Evolutionary conservation across 805 yeast species (phyloP).

Genomic region (Blastobotrys americana): DNA sequence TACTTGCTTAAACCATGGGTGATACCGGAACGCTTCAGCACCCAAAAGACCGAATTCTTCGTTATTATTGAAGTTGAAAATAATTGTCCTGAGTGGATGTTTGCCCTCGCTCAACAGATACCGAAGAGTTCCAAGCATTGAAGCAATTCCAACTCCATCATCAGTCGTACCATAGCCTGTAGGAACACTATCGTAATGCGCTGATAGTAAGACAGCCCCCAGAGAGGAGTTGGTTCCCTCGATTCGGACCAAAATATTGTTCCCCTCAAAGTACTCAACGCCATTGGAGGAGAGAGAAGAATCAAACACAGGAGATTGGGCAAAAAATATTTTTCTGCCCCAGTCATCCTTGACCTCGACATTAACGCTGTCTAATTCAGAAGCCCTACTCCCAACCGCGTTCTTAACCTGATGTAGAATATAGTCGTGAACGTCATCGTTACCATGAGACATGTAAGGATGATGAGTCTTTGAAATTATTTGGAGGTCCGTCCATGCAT

Average conservation of each 20-base stretch:
- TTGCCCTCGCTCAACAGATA: slow-evolving; percentile 34
- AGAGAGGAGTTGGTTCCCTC: slow-evolving; percentile 52
- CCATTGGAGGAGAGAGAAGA: slow-evolving; percentile 35
- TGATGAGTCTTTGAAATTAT: slow-evolving; percentile 59
- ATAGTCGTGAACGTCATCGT: slow-evolving; percentile 69
- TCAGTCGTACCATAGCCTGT: slow-evolving; percentile 84
- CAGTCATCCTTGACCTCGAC: slow-evolving; percentile 35
- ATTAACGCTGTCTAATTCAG: slow-evolving; percentile 17
- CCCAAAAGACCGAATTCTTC: slow-evolving; percentile 87
- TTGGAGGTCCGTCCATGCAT: slow-evolving; percentile 69
- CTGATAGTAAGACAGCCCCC: slow-evolving; percentile 67
- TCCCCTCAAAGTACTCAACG: slow-evolving; percentile 71
- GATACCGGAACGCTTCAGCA: slow-evolving; percentile 63
- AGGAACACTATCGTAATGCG: slow-evolving; percentile 88
- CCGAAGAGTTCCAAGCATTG: slow-evolving; percentile 63
- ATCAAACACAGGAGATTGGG: slow-evolving; percentile 43
- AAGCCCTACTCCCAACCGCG: slow-evolving; percentile 27
- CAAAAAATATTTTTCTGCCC: slow-evolving; percentile 39
- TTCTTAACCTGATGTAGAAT: slow-evolving; percentile 39
- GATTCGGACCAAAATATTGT: slow-evolving; percentile 70
- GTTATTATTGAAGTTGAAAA: slow-evolving; percentile 81
- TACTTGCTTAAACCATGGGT: slow-evolving; percentile 61
- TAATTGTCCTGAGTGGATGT: slow-evolving; percentile 63
- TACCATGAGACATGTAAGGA: slow-evolving; percentile 71
- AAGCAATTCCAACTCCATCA: slow-evolving; percentile 83